phyloP scores from a whole-genome alignment of 768 basidiomycete species.

The Pholiota molesta region DNA sequence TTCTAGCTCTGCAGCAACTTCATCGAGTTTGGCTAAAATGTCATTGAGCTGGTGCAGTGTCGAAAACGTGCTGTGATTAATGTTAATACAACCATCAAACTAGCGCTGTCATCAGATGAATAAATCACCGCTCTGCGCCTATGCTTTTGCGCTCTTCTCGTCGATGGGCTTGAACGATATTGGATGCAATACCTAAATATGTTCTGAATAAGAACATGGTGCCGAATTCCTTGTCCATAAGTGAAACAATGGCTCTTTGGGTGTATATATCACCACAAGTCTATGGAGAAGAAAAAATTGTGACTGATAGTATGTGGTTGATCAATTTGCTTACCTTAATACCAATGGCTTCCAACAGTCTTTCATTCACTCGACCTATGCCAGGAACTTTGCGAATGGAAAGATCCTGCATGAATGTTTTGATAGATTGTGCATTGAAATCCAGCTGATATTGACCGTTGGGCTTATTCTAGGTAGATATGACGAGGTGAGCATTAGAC shows the following conservation, averaged over 20 bases:
- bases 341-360: constrained; percentile 83
- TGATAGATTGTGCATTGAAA: constrained; percentile 65
- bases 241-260: constrained; percentile 69
- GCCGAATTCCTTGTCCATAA: constrained; percentile 91
- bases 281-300: constrained; percentile 37
- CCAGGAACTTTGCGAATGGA: constrained; percentile 89
- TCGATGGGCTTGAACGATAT: constrained; percentile 71
- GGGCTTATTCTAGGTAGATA: constrained; percentile 77
- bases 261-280: constrained; percentile 89
- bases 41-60: constrained; percentile 64
- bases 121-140: constrained; percentile 77
- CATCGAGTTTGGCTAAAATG: constrained; percentile 77
- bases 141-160: constrained; percentile 91
- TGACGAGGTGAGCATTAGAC: neutral
- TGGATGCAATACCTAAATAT: constrained; percentile 87
- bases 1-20: constrained; percentile 81
- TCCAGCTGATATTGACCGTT: constrained; percentile 86
- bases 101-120: neutral
- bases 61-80: constrained; percentile 67
- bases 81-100: neutral
- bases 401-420: constrained; percentile 77
- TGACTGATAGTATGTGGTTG: neutral
- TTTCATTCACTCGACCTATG: constrained; percentile 88
- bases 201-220: constrained; percentile 74
- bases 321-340: constrained; percentile 60